Conservation (phyloP, 2,329 filamentous ascomycete species). For the Beauveria rudraprayagi region DNA sequence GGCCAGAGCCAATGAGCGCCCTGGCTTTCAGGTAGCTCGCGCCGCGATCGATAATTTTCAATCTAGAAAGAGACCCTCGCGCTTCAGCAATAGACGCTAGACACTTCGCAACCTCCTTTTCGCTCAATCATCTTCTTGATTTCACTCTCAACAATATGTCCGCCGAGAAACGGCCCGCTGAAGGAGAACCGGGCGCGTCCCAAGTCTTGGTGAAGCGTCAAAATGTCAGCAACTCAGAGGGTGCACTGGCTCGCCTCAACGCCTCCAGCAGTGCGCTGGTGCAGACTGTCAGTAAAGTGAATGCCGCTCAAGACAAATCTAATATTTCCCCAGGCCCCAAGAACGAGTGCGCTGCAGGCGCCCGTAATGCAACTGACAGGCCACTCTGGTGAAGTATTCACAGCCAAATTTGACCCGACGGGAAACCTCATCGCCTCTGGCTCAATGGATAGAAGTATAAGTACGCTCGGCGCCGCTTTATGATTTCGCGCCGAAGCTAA, state of each 20-base stretch:
- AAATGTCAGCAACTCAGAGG: constrained; percentile 49
- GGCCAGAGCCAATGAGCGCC: constrained; percentile 23
- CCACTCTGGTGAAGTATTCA: constrained; percentile 78
- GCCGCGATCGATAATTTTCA: constrained; percentile 6
- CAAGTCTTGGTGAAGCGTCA: constrained; percentile 87
- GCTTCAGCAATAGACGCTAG: background rate
- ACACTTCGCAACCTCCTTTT: background rate
- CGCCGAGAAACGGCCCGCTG: constrained; percentile 84
- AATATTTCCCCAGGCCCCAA: constrained; percentile 49
- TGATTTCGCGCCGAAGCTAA: constrained; percentile 12
- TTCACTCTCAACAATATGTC: constrained; percentile 53
- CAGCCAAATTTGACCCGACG: constrained; percentile 80
- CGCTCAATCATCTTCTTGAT: background rate
- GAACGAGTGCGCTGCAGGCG: constrained; percentile 77
- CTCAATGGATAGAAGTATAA: constrained; percentile 87
- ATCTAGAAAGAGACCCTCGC: background rate
- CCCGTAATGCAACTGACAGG: constrained; percentile 91
- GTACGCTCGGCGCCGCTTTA: constrained; percentile 39
- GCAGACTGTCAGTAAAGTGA: constrained; percentile 37
- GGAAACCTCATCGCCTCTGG: constrained; percentile 88
- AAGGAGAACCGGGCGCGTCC: constrained; percentile 68
- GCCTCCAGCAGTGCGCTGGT: constrained; percentile 41
- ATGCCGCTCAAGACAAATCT: constrained; percentile 7
- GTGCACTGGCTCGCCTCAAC: constrained; percentile 43
- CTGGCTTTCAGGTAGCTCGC: constrained; percentile 5